Conservation (phyloP, 2,329 filamentous ascomycete species). For the Clonostachys rosea region DNA sequence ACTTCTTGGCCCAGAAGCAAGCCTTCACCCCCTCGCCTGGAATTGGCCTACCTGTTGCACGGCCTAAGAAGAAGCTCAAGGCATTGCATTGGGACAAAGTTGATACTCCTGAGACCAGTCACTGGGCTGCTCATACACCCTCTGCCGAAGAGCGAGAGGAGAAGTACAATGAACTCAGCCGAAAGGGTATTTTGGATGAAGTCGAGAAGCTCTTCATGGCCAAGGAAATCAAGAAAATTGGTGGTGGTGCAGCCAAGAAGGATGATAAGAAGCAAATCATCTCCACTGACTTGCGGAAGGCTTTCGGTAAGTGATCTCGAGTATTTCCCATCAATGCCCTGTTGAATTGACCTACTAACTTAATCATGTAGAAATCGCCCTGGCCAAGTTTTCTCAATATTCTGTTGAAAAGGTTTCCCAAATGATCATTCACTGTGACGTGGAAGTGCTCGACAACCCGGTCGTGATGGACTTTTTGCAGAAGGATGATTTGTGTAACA, state of each 20-base stretch:
- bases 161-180: slow-evolving; percentile 89
- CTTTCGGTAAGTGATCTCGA: slow-evolving; percentile 58
- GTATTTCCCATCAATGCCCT: not conserved
- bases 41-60: slow-evolving; percentile 71
- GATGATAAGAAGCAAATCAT: slow-evolving; percentile 98
- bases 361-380: slow-evolving; percentile 63
- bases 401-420: slow-evolving; percentile 81
- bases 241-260: slow-evolving; percentile 67
- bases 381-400: slow-evolving; percentile 87
- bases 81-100: slow-evolving; percentile 99
- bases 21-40: slow-evolving; percentile 46
- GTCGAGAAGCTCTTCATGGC: slow-evolving; percentile 97
- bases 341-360: slow-evolving; percentile 18
- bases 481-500: slow-evolving; percentile 86
- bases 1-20: slow-evolving; percentile 66
- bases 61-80: slow-evolving; percentile 99
- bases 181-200: slow-evolving; percentile 93
- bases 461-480: slow-evolving; percentile 97
- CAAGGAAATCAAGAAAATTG: slow-evolving; percentile 89
- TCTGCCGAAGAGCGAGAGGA: slow-evolving; percentile 89
- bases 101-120: slow-evolving; percentile 83
- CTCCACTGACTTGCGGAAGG: slow-evolving; percentile 82
- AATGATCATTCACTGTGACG: slow-evolving; percentile 95
- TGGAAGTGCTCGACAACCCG: slow-evolving; percentile 78
- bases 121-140: slow-evolving; percentile 84